phyloP scores from a whole-genome alignment of 139 green algal species.

The Chlorella sp. region DNA sequence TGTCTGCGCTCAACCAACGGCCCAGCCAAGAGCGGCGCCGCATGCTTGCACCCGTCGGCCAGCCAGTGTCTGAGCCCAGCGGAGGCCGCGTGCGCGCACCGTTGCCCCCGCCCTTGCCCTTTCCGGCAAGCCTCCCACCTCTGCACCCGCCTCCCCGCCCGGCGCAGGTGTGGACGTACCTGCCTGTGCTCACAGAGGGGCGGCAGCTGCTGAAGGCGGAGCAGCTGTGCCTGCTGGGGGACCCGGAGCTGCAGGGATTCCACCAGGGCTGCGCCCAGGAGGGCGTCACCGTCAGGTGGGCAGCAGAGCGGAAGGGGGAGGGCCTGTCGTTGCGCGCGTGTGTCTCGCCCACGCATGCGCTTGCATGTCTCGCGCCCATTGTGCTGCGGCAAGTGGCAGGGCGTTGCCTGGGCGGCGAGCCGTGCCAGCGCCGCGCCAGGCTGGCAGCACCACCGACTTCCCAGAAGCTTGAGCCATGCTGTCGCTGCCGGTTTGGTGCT shows the following conservation, averaged over 20 bases:
- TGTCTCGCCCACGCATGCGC: too few relatives aligned
- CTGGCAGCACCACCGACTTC: background rate
- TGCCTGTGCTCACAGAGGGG: constrained; percentile 45
- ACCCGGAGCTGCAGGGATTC: constrained; percentile 24
- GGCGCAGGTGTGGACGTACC: constrained; percentile 44
- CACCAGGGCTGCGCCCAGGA: constrained; percentile 28
- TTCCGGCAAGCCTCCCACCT: background rate
- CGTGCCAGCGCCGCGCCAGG: too few relatives aligned
- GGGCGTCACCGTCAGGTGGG: background rate
- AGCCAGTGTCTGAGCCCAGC: background rate
- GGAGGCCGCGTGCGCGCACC: too few relatives aligned
- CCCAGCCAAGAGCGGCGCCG: too few relatives aligned
- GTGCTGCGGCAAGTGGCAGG: too few relatives aligned
- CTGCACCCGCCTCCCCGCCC: too few relatives aligned
- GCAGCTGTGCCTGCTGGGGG: constrained; percentile 44
- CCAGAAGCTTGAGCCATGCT: background rate
- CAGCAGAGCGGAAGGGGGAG: background rate
- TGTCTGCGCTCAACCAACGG: background rate
- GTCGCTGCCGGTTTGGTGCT: background rate
- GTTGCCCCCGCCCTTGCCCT: too few relatives aligned
- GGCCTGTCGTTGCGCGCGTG: too few relatives aligned
- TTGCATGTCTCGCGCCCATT: too few relatives aligned
- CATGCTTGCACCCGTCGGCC: background rate
- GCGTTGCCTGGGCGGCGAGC: too few relatives aligned
- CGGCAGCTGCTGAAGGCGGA: constrained; percentile 46